A percentile compares a stretch with the other conserved stretches of the same genome.
These are phyloP conservation scores for Cymbopogon flexuosus DNA, from an alignment of 202 grass and related monocot species.

Conservation along the genomic window DNA sequence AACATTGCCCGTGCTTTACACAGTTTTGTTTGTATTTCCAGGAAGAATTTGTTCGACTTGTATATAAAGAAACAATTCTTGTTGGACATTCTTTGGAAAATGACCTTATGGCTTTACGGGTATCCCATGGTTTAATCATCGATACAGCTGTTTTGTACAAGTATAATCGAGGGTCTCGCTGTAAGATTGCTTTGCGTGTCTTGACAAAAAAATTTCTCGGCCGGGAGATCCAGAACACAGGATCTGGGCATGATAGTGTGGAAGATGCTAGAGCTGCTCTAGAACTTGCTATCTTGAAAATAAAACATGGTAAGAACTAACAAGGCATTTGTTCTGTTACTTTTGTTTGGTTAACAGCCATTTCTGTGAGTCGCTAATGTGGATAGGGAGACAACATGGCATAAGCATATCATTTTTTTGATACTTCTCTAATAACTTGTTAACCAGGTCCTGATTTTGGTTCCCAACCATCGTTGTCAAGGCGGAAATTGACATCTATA, in stretches of 20 bases:
- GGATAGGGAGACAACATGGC: not conserved
- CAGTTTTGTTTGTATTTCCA: constrained; percentile 34
- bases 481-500: constrained; percentile 52
- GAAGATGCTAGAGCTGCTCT: constrained; percentile 93
- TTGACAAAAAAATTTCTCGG: constrained; percentile 68
- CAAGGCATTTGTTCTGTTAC: not conserved
- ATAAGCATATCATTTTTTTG: not conserved
- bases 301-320: constrained; percentile 57
- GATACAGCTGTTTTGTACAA: constrained; percentile 89
- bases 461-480: constrained; percentile 45
- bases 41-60: constrained; percentile 73
- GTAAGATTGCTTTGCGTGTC: constrained; percentile 84
- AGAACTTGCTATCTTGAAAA: constrained; percentile 79
- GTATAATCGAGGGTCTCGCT: constrained; percentile 46
- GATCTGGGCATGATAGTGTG: constrained; percentile 75
- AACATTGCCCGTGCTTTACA: constrained; percentile 12
- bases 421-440: constrained; percentile 27
- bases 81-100: constrained; percentile 98
- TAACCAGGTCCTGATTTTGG: constrained; percentile 90
- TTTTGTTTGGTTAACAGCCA: not conserved
- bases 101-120: constrained; percentile 69
- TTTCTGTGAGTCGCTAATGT: not conserved
- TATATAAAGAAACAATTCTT: constrained; percentile 84
- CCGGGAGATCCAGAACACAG: constrained; percentile 61
- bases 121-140: constrained; percentile 76